Percentiles rank a stretch among this genome's conserved stretches.
These are phyloP conservation scores for Salix purpurea DNA, from an alignment of 345 rosid genomes.

Conservation along the genomic window DNA sequence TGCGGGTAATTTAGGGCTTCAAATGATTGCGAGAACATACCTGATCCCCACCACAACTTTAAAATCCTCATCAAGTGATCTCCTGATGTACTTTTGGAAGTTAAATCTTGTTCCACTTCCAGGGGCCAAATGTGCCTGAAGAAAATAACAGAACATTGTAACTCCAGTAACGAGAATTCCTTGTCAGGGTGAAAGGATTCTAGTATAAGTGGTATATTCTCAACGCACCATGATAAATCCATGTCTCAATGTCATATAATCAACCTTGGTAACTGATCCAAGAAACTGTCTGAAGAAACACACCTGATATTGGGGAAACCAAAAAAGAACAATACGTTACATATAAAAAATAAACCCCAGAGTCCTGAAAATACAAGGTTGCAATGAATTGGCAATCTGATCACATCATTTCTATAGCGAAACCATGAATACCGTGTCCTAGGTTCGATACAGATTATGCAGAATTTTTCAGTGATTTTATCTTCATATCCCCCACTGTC, in stretches of 20 bases:
- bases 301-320: slow-evolving; percentile 37
- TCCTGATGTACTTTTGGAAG: slow-evolving; percentile 73
- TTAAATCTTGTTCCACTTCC: slow-evolving; percentile 63
- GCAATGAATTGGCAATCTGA: background rate
- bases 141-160: background rate
- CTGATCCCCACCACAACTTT: slow-evolving; percentile 83
- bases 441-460: background rate
- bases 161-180: background rate
- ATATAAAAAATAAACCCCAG: background rate
- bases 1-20: background rate
- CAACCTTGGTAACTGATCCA: slow-evolving; percentile 79
- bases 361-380: background rate
- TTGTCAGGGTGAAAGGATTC: background rate
- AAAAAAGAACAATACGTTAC: background rate
- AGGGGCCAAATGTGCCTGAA: slow-evolving; percentile 88
- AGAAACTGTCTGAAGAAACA: slow-evolving; percentile 94
- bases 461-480: background rate
- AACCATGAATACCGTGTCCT: background rate
- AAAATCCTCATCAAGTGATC: slow-evolving; percentile 88
- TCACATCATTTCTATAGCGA: background rate
- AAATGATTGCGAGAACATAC: slow-evolving; percentile 25
- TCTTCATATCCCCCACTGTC: too few species aligned
- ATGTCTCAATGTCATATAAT: slow-evolving; percentile 80
- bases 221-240: slow-evolving; percentile 72
- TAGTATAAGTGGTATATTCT: background rate